Base-by-base conservation (phyloP, 2,329 filamentous ascomycete genomes). In the Diaporthe ampelina region DNA sequence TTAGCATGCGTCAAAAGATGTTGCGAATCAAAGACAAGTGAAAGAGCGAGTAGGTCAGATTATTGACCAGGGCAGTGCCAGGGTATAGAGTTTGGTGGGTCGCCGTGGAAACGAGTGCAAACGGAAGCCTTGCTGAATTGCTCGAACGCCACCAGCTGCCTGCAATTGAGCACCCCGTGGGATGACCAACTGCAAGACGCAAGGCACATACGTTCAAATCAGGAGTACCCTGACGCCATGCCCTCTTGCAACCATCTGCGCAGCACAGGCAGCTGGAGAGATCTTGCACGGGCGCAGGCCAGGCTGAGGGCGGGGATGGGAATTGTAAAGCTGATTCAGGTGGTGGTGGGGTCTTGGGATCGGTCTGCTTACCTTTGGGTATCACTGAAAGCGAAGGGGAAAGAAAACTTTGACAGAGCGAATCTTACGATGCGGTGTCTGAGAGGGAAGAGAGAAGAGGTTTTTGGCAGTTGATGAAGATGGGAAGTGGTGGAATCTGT, bases 311-410 rank as follows among this genome's bases (percentile, higher is more conserved):
- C 11, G 56, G 65, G 73, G 73, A 21, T 52, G 43, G 45, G 29
- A n/a, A 63, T 45, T 35, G 50, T 58, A 15, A 35, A 58, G 67
- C 67, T 70, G 67, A 70, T 70, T 56, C 37, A 70, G 24, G 50
- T 35, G 24, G 37, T 54, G 45, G 45, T 40, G 45, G 69, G 59
- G 70, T 56, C 45, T 63, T n/a, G 4, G 1, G 15, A 1, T 50
- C 24, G 32, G 3, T 50, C 32, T 72, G 74, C 74, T 74, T 74
- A 76, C 74, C 74, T 76, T 76, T 69, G 74, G 74, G 74, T 76
- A 76, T 76, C 74, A 74, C 74, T 75, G 72, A 70, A 75, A 58
- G 69, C 43, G 57, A 72, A 61, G 72, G 73, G 72, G 45, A 74
- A 76, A 72, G 65, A 67, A 54, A 74, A 74, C 54, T 54, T 57